These are phyloP conservation scores for Isabelozyma gotoi DNA, from an alignment of 805 yeast genomes.

Conservation along the genomic window DNA sequence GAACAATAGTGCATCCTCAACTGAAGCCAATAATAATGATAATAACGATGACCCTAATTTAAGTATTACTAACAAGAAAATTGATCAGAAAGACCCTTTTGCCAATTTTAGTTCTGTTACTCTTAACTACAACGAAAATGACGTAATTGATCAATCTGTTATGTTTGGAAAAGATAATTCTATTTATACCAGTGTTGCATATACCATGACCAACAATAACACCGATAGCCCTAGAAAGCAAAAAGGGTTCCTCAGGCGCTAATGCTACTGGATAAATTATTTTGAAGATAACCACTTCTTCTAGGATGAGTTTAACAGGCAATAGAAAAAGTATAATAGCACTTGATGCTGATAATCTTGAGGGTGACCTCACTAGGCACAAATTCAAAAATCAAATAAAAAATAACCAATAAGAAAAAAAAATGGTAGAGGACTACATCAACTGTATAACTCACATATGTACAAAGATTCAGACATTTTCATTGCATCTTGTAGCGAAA, in stretches of 20 bases:
- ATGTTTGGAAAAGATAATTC: conserved; percentile 43
- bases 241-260: conserved; percentile 32
- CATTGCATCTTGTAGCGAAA: too few relatives aligned
- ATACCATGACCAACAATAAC: conserved; percentile 46
- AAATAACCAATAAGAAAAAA: too few relatives aligned
- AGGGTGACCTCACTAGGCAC: too few relatives aligned
- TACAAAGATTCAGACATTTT: too few relatives aligned
- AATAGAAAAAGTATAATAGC: too few relatives aligned
- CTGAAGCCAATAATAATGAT: neutral
- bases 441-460: too few relatives aligned
- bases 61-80: conserved; percentile 1
- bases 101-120: conserved; percentile 84
- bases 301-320: too few relatives aligned
- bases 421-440: too few relatives aligned
- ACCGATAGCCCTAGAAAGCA: conserved; percentile 16
- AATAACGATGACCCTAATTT: conserved; percentile 1
- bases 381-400: too few relatives aligned
- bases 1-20: neutral
- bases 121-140: conserved; percentile 67
- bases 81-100: conserved; percentile 66
- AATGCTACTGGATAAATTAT: conserved; percentile 1
- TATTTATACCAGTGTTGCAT: conserved; percentile 54
- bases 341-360: too few relatives aligned
- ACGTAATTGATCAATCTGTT: conserved; percentile 35
- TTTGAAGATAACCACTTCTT: too few relatives aligned